Conservation (phyloP, 108 stramenopile species). For the Cyclotella sp. region DNA sequence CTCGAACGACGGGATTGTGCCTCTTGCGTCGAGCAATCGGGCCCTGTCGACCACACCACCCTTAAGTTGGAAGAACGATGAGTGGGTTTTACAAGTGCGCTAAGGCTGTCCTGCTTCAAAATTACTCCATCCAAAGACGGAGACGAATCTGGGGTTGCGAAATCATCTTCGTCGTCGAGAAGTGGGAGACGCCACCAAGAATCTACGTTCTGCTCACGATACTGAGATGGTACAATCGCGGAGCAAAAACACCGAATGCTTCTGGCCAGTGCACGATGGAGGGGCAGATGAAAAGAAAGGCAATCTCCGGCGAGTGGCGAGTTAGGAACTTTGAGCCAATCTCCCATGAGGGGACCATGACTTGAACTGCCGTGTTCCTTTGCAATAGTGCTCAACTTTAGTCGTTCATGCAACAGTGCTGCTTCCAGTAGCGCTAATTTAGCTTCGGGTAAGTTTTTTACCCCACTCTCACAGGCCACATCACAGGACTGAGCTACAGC, state of each 20-base stretch:
- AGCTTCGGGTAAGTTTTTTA: slow-evolving; percentile 83
- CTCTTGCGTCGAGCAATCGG: slow-evolving; percentile 80
- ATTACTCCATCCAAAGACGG: slow-evolving; percentile 27
- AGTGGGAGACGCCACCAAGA: slow-evolving; percentile 89
- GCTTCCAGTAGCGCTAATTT: slow-evolving; percentile 84
- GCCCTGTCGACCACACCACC: slow-evolving; percentile 88
- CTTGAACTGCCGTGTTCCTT: slow-evolving; percentile 25
- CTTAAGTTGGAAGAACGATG: slow-evolving; percentile 84
- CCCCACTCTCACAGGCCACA: slow-evolving; percentile 80
- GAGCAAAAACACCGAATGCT: slow-evolving; percentile 74
- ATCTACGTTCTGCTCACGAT: slow-evolving; percentile 57
- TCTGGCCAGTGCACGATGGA: slow-evolving; percentile 85
- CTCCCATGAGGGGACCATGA: slow-evolving; percentile 79
- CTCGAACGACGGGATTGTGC: slow-evolving; percentile 78
- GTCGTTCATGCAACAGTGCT: slow-evolving; percentile 58
- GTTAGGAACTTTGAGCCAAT: slow-evolving; percentile 90
- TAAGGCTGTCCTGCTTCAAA: slow-evolving; percentile 70
- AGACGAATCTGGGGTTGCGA: slow-evolving; percentile 30
- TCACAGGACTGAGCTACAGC: slow-evolving; percentile 64
- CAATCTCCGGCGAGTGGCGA: slow-evolving; percentile 86
- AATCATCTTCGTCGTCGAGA: slow-evolving; percentile 67
- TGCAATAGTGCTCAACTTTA: slow-evolving; percentile 47
- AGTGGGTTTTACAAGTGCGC: slow-evolving; percentile 70
- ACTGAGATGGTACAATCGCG: slow-evolving; percentile 67
- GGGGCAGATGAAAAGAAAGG: slow-evolving; percentile 88